Base-by-base conservation (phyloP, 352 stramenopile species). In the Globisporangium cylindrosporum region DNA sequence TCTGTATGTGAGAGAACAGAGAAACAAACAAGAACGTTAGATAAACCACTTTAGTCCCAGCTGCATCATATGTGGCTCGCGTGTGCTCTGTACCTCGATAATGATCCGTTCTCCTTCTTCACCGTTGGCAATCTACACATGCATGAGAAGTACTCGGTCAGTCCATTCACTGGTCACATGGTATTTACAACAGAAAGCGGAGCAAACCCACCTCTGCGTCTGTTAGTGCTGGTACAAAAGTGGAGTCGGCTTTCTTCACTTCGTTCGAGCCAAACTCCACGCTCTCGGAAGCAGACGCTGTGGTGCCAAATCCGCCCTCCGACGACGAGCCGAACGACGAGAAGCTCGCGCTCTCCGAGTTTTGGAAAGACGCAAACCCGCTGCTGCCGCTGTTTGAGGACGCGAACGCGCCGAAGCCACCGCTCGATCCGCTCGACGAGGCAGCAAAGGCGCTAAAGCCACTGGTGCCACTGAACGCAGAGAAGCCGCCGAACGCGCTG, bases 101-200 rank as follows among this genome's bases (percentile, higher is more conserved):
- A 94, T 66, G 61, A 93, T 79, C 14, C 73, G 73, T 66, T 94
- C 86, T 29, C 74, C 78, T 69, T 94, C 86, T 69, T 94, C 86
- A 32, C 86, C 86, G 34, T 94, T 94, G 18, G 80, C 62, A 67
- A 69, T 73, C 46, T 68, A 29, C 8, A 58, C 6, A 61, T 27
- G 15, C 59, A 66, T 27, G 36, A 43, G 3, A 34, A 57, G 57
- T 4, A 6, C 25, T n/a, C n/a, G n/a, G 18, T 48, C 20, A 51
- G 46, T 51, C 10, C 20, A 43, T 7, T 18, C 20, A 43, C 2
- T 18, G 34, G 27, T 56, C 15, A 53, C 20, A 27, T 34, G 4
- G 12, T 14, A 27, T 4, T 20, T 29, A 4, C n/a, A 15, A 15
- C 20, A 38, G 1, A 2, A 51, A 54, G n/a, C 38, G 12, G 15